Evolutionary conservation across 2,329 filamentous ascomycete species (phyloP).

Genomic region (Exophiala spinifera): DNA sequence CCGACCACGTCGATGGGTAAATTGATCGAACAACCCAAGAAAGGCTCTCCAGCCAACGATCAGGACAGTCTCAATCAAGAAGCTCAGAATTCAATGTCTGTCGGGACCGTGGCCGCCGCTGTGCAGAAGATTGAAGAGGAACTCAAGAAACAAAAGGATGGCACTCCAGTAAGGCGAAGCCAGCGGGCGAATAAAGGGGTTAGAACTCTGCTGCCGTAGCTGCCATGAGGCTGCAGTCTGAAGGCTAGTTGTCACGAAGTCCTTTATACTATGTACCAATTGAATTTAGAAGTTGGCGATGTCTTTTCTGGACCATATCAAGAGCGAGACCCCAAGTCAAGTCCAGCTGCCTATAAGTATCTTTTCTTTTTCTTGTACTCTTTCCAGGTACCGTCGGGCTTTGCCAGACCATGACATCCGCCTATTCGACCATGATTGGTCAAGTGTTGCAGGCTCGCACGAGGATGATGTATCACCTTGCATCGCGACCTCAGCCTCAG

Average conservation of each 20-base stretch:
- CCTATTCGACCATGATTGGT: neutral
- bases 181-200: constrained; percentile 18
- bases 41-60: neutral
- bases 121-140: constrained; percentile 16
- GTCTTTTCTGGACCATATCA: too few relatives aligned
- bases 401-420: neutral
- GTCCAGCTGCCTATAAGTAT: too few relatives aligned
- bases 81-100: neutral
- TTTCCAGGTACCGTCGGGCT: neutral
- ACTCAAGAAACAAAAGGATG: constrained; percentile 20
- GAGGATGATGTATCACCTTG: too few relatives aligned
- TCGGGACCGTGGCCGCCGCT: constrained; percentile 9
- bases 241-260: neutral
- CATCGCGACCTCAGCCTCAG: too few relatives aligned
- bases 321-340: too few relatives aligned
- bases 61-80: neutral
- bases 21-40: constrained; percentile 16
- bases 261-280: neutral
- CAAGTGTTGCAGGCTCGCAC: too few relatives aligned
- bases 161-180: constrained; percentile 19
- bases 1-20: constrained; percentile 13
- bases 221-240: neutral
- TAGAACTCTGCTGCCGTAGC: constrained; percentile 1
- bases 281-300: too few relatives aligned
- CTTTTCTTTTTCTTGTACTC: too few relatives aligned